These are phyloP conservation scores for Lachancea thermotolerans DNA, from an alignment of 805 yeast genomes.

Conservation along the genomic window DNA sequence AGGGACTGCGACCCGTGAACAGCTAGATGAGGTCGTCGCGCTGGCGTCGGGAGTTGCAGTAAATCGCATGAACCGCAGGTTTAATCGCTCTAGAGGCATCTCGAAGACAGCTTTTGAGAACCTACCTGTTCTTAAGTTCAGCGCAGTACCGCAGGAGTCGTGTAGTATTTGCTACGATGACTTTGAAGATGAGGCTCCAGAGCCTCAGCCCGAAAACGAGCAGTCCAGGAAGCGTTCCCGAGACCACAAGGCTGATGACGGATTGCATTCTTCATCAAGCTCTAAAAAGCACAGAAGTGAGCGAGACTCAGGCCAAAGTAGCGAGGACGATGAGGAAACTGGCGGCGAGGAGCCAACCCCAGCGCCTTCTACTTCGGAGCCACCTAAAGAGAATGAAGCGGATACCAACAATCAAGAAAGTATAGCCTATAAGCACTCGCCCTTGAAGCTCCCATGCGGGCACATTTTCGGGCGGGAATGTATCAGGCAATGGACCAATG, in stretches of 20 bases:
- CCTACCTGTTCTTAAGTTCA: constrained; percentile 35
- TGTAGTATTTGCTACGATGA: constrained; percentile 66
- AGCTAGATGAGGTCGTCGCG: constrained; percentile 52
- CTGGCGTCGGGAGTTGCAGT: constrained; percentile 67
- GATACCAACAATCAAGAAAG: background rate
- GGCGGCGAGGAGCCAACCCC: background rate
- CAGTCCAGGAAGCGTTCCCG: constrained; percentile 3
- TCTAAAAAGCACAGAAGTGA: background rate
- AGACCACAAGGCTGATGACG: background rate
- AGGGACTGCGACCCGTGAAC: constrained; percentile 50
- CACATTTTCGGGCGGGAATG: constrained; percentile 87
- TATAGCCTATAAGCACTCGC: constrained; percentile 43
- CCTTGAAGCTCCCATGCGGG: constrained; percentile 74
- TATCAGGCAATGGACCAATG: constrained; percentile 72
- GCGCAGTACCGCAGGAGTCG: constrained; percentile 30
- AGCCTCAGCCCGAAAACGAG: constrained; percentile 2
- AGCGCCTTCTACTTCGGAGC: background rate
- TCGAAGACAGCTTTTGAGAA: constrained; percentile 46
- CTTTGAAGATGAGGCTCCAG: constrained; percentile 27
- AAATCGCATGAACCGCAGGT: constrained; percentile 49
- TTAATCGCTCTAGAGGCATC: constrained; percentile 46
- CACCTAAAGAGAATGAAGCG: background rate
- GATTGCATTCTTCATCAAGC: background rate
- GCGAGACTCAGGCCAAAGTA: background rate
- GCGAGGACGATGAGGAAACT: background rate